Evolutionary conservation across 179 eudicot genomes (phyloP), one percentile per base, ranked within the genome.

Genomic region (Sideroxylon spinosum): DNA sequence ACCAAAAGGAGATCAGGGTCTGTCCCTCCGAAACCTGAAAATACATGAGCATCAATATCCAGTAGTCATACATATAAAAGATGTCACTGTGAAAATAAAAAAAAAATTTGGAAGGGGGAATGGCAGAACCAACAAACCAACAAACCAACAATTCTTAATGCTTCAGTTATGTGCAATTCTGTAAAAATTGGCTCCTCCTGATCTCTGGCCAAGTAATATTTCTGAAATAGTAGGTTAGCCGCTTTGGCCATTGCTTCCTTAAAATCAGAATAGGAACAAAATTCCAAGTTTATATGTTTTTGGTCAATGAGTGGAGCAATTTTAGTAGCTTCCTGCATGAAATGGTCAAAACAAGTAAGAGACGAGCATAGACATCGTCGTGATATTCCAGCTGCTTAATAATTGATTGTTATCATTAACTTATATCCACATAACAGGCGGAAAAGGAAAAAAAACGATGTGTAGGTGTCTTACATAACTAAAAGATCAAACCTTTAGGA

Each of bases 161-260:
- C 94, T 83, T 92, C 95, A 61, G 83, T 76, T 85, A 95, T 56
- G 62, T 87, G 85, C 56, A 87, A 69, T 81, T 93, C 96, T 9
- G 94, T 86, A 78, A 93, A 85, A 48, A 73, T 83, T 56, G 86
- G 92, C 75, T 85, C 84, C 80, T 88, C 88, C 75, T 82, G 82
- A 74, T 82, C 73, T 63, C 79, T 56, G n/a, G 64, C 86, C 80
- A 76, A 59, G 61, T 92, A 87, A 76, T 90, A 82, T 81, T 88
- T 90, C 62, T 37, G 49, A 76, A 88, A 89, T 66, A 96, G 90
- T 25, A 84, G 77, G 87, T 89, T 90, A 53, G 97, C 94, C 14
- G 99, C 95, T 90, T 84, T 89, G 68, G 85, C 94, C 20, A 94
- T 86, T 52, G 90, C 96, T 86, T 88, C 90, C 84, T 92, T 95